These are phyloP conservation scores for Lachancea fermentati DNA, from an alignment of 805 yeast species.

Conservation along the genomic window DNA sequence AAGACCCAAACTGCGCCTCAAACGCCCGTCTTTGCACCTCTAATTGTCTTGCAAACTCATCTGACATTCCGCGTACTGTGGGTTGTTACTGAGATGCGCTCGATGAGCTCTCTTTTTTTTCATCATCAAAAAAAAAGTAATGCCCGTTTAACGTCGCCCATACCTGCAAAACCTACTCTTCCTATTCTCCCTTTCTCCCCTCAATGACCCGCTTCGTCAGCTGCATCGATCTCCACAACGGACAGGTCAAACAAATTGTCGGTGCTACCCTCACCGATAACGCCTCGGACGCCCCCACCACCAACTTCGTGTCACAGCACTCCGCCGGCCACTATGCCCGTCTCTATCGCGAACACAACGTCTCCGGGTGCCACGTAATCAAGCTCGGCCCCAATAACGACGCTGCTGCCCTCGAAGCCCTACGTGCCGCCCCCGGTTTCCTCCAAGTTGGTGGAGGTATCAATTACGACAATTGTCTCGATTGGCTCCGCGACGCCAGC, in stretches of 20 bases:
- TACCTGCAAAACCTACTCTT: neutral
- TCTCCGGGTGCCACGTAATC: slow-evolving; percentile 85
- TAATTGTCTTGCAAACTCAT: slow-evolving; percentile 27
- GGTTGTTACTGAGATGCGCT: no score
- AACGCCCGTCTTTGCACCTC: slow-evolving; percentile 54
- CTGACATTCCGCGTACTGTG: slow-evolving; percentile 6
- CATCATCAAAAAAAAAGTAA: no score
- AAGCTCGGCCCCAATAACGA: slow-evolving; percentile 84
- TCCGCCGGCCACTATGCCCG: slow-evolving; percentile 72
- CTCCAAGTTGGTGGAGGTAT: slow-evolving; percentile 95
- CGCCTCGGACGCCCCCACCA: slow-evolving; percentile 41
- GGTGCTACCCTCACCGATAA: slow-evolving; percentile 81
- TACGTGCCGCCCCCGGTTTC: slow-evolving; percentile 62
- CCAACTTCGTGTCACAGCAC: slow-evolving; percentile 74
- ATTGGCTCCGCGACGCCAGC: slow-evolving; percentile 76
- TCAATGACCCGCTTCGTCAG: slow-evolving; percentile 84
- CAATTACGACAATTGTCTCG: slow-evolving; percentile 59
- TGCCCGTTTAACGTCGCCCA: no score
- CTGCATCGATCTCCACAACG: slow-evolving; percentile 92
- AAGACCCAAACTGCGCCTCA: slow-evolving; percentile 58
- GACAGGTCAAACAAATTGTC: slow-evolving; percentile 93
- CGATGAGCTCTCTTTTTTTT: no score
- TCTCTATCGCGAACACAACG: slow-evolving; percentile 52
- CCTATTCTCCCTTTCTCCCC: no score
- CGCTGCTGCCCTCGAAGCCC: slow-evolving; percentile 71